A percentile compares a stretch with the other conserved stretches of the same genome.
phyloP scores from a whole-genome alignment of 2,329 filamentous ascomycete species.

The Celoporthe dispersa region DNA sequence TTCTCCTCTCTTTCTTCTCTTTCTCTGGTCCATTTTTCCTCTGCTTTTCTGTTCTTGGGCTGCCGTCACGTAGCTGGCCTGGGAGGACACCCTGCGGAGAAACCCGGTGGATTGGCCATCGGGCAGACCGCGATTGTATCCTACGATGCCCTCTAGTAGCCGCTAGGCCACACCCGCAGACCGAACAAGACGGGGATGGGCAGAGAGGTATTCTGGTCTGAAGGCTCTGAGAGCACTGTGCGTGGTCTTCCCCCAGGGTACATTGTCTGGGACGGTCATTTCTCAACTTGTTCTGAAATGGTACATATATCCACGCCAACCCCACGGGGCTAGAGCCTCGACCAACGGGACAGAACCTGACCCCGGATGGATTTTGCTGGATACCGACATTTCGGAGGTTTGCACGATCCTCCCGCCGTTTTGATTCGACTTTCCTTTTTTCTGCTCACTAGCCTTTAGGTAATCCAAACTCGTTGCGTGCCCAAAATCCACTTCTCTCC shows the following conservation, averaged over 20 bases:
- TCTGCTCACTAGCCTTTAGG: constrained; percentile 6
- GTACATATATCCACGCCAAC: constrained; percentile 7
- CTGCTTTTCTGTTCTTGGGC: not conserved
- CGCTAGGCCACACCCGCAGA: constrained; percentile 1
- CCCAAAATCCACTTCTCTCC: constrained; percentile 1
- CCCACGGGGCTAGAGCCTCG: constrained; percentile 23
- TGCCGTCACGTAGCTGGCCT: not conserved
- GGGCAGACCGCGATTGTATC: not conserved
- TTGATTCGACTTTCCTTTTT: constrained; percentile 16
- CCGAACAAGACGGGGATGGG: not conserved
- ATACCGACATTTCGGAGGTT: constrained; percentile 22
- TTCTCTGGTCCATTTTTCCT: too few species aligned
- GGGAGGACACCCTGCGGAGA: not conserved
- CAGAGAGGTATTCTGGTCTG: not conserved
- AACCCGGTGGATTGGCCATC: not conserved
- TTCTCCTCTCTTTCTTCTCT: not conserved
- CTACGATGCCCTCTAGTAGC: not conserved
- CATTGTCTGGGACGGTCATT: not conserved
- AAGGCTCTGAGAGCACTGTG: not conserved
- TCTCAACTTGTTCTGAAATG: not conserved
- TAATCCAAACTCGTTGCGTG: constrained; percentile 10
- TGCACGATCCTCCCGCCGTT: constrained; percentile 8
- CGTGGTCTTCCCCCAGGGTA: not conserved
- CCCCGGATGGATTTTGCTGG: constrained; percentile 13
- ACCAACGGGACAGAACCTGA: constrained; percentile 18